Base-by-base conservation (phyloP, 1,284 basidiomycete genomes). In the Sparassis latifolia region DNA sequence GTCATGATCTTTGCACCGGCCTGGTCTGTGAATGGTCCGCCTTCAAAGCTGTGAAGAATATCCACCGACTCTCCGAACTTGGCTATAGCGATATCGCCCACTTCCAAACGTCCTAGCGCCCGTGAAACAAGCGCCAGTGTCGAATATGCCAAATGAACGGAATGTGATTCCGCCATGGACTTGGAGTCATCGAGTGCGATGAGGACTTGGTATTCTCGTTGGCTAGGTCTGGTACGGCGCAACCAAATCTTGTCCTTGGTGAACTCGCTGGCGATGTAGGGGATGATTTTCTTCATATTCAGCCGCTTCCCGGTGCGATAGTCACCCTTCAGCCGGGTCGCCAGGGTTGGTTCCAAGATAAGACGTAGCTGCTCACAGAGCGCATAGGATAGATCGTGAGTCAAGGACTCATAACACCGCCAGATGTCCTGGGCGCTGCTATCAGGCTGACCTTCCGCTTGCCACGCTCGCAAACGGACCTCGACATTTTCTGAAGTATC, bases 171-270 rank as follows among this genome's bases (percentile, higher is more conserved):
- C 3, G 93, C 87, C 97, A 99, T 99, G 37, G 93, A 97, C 42
- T 87, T 84, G 20, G 93, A 97, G 73, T 99, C 97, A 65, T 99
- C 97, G 48, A 99, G 82, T 4, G 93, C 89, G 48, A 99, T 79
- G 43, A 99, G 79, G 2, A 99, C 86, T 64, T 99, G 97, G 68
- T 99, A 99, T 66, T 98, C 95, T 47, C 97, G 83, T 62, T 92
- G 84, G 61, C 89, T 92, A 0, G 97, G 96, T 53, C 91, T 86
- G 3, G 95, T 97, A 32, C 97, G 82, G 31, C 97, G 85, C 33
- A 99, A 76, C 97, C 97, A 99, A 61, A 99, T 99, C 73, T 97
- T 97, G 78, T 99, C 97, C 69, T 99, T 99, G 51, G 95, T 97
- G 73, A 94, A 99, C 72, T 99, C 97, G 67, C 89, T 93, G 6